Percentiles rank a stretch among this genome's conserved stretches.
phyloP scores from a whole-genome alignment of 192 early-diverging fungal species.

The Dimargaris cristalligena region DNA sequence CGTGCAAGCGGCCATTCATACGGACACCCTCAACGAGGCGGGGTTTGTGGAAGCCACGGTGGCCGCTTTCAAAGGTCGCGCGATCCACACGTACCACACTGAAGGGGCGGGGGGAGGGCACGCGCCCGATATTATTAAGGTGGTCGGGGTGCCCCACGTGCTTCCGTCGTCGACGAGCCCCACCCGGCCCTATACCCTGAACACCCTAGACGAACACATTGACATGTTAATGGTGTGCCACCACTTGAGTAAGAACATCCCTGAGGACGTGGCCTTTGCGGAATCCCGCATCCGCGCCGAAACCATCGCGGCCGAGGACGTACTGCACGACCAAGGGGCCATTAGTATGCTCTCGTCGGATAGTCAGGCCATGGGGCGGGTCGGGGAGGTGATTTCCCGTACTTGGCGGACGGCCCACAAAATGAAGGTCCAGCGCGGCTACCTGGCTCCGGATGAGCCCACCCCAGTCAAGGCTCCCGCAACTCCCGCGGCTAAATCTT shows the following conservation, averaged over 20 bases:
- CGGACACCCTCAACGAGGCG: slow-evolving; percentile 93
- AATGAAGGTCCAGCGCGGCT: slow-evolving; percentile 74
- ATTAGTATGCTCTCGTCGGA: slow-evolving; percentile 90
- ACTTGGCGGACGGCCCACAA: slow-evolving; percentile 95
- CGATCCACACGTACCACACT: slow-evolving; percentile 92
- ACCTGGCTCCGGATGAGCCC: slow-evolving; percentile 26
- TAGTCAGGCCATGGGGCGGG: slow-evolving; percentile 90
- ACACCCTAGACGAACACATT: slow-evolving; percentile 95
- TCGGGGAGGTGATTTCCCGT: slow-evolving; percentile 80
- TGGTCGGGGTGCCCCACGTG: slow-evolving; percentile 64
- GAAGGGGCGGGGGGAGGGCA: slow-evolving; percentile 96
- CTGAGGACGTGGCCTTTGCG: slow-evolving; percentile 95
- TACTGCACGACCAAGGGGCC: slow-evolving; percentile 89
- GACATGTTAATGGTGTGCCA: slow-evolving; percentile 99
- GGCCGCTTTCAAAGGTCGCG: slow-evolving; percentile 73
- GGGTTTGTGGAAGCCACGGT: slow-evolving; percentile 90
- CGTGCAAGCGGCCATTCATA: slow-evolving; percentile 81
- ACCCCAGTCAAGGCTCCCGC: too few species aligned
- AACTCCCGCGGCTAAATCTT: background rate
- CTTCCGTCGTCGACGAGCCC: slow-evolving; percentile 93
- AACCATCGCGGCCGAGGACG: slow-evolving; percentile 93
- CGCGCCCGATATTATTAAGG: slow-evolving; percentile 68
- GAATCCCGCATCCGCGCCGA: slow-evolving; percentile 90
- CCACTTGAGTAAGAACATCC: slow-evolving; percentile 79
- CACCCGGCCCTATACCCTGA: slow-evolving; percentile 83